A percentile compares a stretch with the other conserved stretches of the same genome.
phyloP scores from a whole-genome alignment of 345 rosid species.

The Citrus inodora region DNA sequence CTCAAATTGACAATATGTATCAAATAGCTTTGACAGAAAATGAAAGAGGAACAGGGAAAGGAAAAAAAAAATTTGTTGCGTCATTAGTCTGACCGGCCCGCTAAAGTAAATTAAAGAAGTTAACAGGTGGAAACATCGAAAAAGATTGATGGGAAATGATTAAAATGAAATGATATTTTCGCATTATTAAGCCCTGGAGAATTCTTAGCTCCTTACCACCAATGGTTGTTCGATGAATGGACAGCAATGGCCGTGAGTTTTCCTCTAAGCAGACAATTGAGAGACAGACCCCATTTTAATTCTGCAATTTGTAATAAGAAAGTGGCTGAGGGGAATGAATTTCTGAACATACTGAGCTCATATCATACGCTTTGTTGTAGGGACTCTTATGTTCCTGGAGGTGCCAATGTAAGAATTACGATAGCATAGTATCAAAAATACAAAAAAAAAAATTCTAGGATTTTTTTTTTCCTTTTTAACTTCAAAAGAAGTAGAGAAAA shows the following conservation, averaged over 20 bases:
- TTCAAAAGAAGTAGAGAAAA: background rate
- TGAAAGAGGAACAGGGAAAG: too few species aligned
- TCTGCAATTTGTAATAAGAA: background rate
- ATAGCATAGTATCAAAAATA: background rate
- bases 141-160: constrained; percentile 27
- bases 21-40: too few species aligned
- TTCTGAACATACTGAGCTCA: background rate
- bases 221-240: background rate
- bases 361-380: background rate
- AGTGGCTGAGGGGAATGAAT: constrained; percentile 8
- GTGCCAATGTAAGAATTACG: constrained; percentile 1
- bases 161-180: background rate
- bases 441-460: background rate
- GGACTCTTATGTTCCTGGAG: background rate
- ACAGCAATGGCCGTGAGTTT: constrained; percentile 28
- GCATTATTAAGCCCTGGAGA: constrained; percentile 10
- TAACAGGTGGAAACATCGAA: constrained; percentile 9
- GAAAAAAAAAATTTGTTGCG: background rate
- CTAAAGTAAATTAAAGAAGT: background rate
- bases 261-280: constrained; percentile 19
- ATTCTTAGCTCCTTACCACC: background rate
- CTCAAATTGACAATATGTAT: too few species aligned
- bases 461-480: background rate
- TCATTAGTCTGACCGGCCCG: background rate
- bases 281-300: constrained; percentile 23